A percentile compares a stretch with the other conserved stretches of the same genome.
Evolutionary conservation across 768 basidiomycete genomes (phyloP).

Genomic region (Lentinus tigrinus): DNA sequence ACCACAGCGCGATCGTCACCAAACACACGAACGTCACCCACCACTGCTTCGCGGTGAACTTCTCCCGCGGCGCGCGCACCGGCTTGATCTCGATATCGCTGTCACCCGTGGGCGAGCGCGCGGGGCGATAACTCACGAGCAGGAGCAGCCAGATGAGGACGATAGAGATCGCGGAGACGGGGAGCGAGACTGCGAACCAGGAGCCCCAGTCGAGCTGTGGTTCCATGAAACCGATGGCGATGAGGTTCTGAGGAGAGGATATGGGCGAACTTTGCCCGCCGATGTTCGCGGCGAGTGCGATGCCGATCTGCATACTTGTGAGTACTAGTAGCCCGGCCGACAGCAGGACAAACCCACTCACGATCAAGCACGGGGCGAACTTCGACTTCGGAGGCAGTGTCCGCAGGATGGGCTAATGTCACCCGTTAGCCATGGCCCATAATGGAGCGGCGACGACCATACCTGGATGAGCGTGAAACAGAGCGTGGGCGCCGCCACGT

Average conservation of each 20-base stretch:
- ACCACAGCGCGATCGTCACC: constrained; percentile 87
- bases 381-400: constrained; percentile 83
- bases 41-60: constrained; percentile 82
- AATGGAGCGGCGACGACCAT: constrained; percentile 26
- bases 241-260: constrained; percentile 96
- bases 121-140: constrained; percentile 76
- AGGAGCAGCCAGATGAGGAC: constrained; percentile 91
- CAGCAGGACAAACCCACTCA: constrained; percentile 41
- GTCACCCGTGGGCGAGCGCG: constrained; percentile 68
- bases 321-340: constrained; percentile 2
- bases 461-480: constrained; percentile 96
- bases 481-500: constrained; percentile 95
- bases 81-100: constrained; percentile 81
- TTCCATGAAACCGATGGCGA: constrained; percentile 87
- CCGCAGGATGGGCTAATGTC: constrained; percentile 81
- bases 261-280: constrained; percentile 98
- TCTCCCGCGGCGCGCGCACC: constrained; percentile 80
- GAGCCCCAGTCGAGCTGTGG: constrained; percentile 81
- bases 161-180: constrained; percentile 85
- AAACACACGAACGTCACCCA: constrained; percentile 86
- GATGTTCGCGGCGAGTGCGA: constrained; percentile 97
- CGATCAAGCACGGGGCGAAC: constrained; percentile 90
- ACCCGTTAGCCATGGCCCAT: background rate
- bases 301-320: constrained; percentile 64
- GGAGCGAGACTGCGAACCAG: constrained; percentile 94